A percentile compares a stretch with the other conserved stretches of the same genome.
Evolutionary conservation across 768 basidiomycete genomes (phyloP).

Genomic region (Mycena filopes): DNA sequence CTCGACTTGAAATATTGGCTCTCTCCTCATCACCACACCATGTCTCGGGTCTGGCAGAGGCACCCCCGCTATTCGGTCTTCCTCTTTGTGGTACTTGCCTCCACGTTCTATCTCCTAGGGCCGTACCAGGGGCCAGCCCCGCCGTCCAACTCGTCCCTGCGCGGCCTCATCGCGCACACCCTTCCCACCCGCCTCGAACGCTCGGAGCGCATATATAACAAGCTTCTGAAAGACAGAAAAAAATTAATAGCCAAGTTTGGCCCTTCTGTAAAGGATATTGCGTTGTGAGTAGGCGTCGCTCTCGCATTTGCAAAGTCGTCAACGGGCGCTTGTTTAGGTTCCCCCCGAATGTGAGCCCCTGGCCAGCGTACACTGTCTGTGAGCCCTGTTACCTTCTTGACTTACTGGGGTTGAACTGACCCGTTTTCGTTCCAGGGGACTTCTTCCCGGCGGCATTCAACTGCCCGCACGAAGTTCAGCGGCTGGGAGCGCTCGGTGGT

Average conservation of each 20-base stretch:
- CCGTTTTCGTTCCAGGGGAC: conserved; percentile 53
- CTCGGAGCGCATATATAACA: conserved; percentile 58
- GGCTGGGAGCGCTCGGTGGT: conserved; percentile 48
- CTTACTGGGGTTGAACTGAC: background rate
- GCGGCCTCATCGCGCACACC: conserved; percentile 41
- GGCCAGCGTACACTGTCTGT: conserved; percentile 71
- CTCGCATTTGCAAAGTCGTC: conserved; percentile 3
- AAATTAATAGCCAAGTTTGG: conserved; percentile 66
- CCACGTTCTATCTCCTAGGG: conserved; percentile 60
- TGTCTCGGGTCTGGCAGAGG: conserved; percentile 45
- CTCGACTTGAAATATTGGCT: too few species aligned
- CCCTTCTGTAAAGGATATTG: conserved; percentile 58
- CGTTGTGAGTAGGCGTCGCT: conserved; percentile 48
- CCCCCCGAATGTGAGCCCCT: conserved; percentile 61
- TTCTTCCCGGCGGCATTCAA: conserved; percentile 63
- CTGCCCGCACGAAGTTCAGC: conserved; percentile 60
- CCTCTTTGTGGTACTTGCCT: conserved; percentile 52
- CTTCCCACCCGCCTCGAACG: conserved; percentile 53
- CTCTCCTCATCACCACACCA: background rate
- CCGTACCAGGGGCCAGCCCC: conserved; percentile 43
- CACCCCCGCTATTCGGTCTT: conserved; percentile 65
- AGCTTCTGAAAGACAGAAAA: conserved; percentile 51
- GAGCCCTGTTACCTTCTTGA: conserved; percentile 36
- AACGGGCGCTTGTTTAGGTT: conserved; percentile 49
- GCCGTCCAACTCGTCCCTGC: conserved; percentile 5